A percentile compares a stretch with the other conserved stretches of the same genome.
Evolutionary conservation across 1,284 basidiomycete genomes (phyloP).

Genomic region (Entoloma clypeatum): DNA sequence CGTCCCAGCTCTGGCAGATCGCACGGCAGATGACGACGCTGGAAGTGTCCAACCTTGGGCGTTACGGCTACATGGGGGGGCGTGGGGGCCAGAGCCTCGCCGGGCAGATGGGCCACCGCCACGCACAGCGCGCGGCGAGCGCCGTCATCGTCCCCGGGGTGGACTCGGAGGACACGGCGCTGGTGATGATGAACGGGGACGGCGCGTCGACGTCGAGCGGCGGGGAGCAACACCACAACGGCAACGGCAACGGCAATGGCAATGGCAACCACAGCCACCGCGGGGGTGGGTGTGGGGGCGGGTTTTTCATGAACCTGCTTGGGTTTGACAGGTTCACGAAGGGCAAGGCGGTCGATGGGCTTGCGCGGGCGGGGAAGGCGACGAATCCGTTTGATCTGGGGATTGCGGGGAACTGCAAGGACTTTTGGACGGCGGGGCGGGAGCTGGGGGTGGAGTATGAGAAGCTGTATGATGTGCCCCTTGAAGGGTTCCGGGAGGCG

Average conservation of each 20-base stretch:
- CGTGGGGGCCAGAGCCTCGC: conserved; percentile 70
- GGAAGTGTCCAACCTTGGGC: conserved; percentile 91
- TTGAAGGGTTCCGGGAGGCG: conserved; percentile 76
- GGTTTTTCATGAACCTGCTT: conserved; percentile 82
- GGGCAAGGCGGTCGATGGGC: conserved; percentile 82
- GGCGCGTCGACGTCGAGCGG: conserved; percentile 22
- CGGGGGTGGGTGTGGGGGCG: conserved; percentile 39
- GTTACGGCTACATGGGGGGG: conserved; percentile 97
- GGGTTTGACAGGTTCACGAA: conserved; percentile 93
- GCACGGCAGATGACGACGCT: conserved; percentile 94
- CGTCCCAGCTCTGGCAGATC: conserved; percentile 89
- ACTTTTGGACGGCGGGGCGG: conserved; percentile 90
- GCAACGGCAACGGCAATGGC: too few relatives aligned
- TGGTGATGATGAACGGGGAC: conserved; percentile 30
- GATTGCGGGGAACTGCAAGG: conserved; percentile 80
- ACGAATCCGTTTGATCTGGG: conserved; percentile 94
- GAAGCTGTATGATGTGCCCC: conserved; percentile 83
- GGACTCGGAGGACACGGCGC: conserved; percentile 36
- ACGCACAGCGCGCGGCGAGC: conserved; percentile 34
- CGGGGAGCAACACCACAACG: conserved; percentile 28
- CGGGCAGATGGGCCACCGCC: conserved; percentile 69
- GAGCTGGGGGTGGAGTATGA: conserved; percentile 90
- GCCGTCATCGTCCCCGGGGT: conserved; percentile 27
- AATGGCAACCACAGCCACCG: too few relatives aligned
- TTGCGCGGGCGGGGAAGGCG: conserved; percentile 62